Base-by-base conservation (phyloP, 192 early-diverging fungal species). In the Spinellus fusiger region DNA sequence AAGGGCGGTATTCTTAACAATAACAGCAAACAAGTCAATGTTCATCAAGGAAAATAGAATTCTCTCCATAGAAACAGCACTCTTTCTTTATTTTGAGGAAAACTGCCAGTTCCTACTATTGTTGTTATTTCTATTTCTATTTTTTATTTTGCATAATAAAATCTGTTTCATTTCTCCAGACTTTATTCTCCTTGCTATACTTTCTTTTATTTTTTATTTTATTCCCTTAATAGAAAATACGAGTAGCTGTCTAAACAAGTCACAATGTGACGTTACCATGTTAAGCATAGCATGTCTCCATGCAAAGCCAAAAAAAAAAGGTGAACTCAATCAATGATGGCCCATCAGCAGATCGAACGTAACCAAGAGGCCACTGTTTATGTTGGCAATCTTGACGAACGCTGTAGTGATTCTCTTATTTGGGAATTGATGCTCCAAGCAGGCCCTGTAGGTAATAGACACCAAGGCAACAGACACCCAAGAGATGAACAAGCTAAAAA, bases 361-460 rank as follows among this genome's bases (percentile, higher is more conserved):
- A 99, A 99, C 76, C 96, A 99, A 71, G 94, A 98, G 62, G 95
- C 95, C 22, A 94, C 96, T 16, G 84, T 95, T 28, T 99, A 99
- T 67, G 89, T 98, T 62, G 96, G 95, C 55, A 99, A 99, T 73
- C 81, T 99, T 54, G 95, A 98, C 71, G 93, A 96, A 53, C 81
- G 92, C 25, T 91, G 89, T 33, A 89, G 93, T 3, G 97, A 99
- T 59, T 83, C 89, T 20, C 73, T 99, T 49, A 73, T 99, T 28
- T 99, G 95, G 95, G 97, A 99, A 68, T 82, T 99, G 67, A 94
- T 99, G 91, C 85, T 97, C 51, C 97, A 99, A 71, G 94, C 91
- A 8, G 97, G 97, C 0, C 96, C 94, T 20, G 90, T 93, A 27
- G 89, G 88, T 86, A 77, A 74, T n/a, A n/a, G n/a, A n/a, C n/a